Evolutionary conservation across 1,284 basidiomycete genomes (phyloP), one percentile per base, ranked within the genome.

Genomic region (Ceratorhiza oryzae-sativae): DNA sequence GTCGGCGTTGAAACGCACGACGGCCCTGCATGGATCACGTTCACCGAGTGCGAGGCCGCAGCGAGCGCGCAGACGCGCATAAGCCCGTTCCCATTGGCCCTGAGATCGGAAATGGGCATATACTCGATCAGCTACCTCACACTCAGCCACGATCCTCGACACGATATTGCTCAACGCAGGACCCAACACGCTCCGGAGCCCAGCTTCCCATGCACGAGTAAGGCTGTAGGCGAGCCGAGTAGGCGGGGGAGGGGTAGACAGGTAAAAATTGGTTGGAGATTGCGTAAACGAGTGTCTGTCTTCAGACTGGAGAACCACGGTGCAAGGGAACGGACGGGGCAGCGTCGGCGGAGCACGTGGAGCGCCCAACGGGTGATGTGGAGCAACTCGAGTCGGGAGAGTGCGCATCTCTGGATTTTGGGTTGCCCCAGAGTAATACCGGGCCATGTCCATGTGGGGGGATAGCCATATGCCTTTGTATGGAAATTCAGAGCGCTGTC

Each of bases 401-500:
- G 45, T 49, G 25, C 62, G 62, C 45, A 65, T 51, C 23, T 65
- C 62, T 34, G 62, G 48, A 30, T 41, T 65, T 45, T n/a, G 34
- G 18, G 27, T 36, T 3, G 62, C 62, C 9, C 46, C 62, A 8
- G 46, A 23, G 32, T 65, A 23, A 32, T 65, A 65, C 13, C 27
- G 23, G 1, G 12, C 2, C 32, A 65, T 65, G 32, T 65, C 62
- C n/a, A 51, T 51, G 32, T 65, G 62, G 12, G 62, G 62, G 15
- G 62, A 65, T 12, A 65, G 62, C 62, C 62, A 65, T 32, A 65
- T 65, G 8, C 62, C 62, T 65, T 27, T 18, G 23, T 25, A 32
- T 9, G 5, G 23, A 49, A 20, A 49, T 20, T 49, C 48, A 49
- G 48, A 49, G 9, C 15, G n/a, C 36, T 55, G 53, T 27, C 15